Evolutionary conservation across 257 asterid genomes (phyloP).

Genomic region (Plectranthus barbatus): DNA sequence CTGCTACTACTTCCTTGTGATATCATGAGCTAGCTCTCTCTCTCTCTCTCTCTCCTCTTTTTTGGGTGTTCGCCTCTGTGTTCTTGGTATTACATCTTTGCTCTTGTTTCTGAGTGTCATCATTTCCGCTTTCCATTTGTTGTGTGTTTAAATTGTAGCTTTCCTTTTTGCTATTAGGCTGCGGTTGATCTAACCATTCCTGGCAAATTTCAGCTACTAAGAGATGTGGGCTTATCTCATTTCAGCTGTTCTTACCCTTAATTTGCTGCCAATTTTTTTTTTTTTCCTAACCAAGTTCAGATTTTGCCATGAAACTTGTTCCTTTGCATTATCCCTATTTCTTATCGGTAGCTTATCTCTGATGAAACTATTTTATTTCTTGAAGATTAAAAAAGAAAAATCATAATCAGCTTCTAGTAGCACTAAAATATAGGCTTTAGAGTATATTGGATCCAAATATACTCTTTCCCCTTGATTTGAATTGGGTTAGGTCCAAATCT

Average conservation of each 20-base stretch:
- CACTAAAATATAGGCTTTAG: not conserved
- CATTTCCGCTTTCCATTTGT: slow-evolving; percentile 3
- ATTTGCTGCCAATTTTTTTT: slow-evolving; percentile 10
- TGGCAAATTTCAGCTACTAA: slow-evolving; percentile 7
- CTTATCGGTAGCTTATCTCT: not conserved
- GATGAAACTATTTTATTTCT: not conserved
- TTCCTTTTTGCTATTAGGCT: slow-evolving; percentile 16
- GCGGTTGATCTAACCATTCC: slow-evolving; percentile 32
- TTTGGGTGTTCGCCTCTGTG: not conserved
- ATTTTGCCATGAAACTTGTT: not conserved
- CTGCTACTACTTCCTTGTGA: slow-evolving; percentile 10
- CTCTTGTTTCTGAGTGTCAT: slow-evolving; percentile 8
- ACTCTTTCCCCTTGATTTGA: not conserved
- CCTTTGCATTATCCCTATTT: not conserved
- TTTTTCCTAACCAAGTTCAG: not conserved
- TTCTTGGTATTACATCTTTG: slow-evolving; percentile 5
- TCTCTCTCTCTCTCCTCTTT: slow-evolving; percentile 3
- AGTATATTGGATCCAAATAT: not conserved
- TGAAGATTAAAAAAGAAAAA: not conserved
- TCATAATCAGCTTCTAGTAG: not conserved
- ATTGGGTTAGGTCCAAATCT: not conserved
- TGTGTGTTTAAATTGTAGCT: slow-evolving; percentile 16
- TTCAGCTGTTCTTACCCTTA: slow-evolving; percentile 13
- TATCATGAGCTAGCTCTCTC: not conserved
- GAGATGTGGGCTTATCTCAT: slow-evolving; percentile 23